Percentiles rank a stretch among this genome's conserved stretches.
Conservation (phyloP, 352 stramenopile species). For the Pelagophyceae sp. region DNA sequence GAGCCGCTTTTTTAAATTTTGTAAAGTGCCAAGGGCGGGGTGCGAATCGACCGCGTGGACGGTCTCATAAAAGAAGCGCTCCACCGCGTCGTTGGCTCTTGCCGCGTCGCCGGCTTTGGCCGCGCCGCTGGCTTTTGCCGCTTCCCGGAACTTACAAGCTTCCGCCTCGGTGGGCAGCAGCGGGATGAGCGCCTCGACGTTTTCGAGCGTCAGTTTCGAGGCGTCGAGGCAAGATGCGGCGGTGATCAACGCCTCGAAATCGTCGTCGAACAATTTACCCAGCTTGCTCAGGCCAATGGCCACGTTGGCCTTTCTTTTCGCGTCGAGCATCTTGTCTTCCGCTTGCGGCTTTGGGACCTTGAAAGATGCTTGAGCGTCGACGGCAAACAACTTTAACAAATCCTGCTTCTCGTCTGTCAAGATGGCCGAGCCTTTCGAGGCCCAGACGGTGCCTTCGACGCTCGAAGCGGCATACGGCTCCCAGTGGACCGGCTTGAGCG, state of each 20-base stretch:
- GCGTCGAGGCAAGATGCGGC: background rate
- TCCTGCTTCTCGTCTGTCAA: no score
- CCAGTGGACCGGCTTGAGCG: conserved; percentile 18
- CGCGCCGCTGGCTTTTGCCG: background rate
- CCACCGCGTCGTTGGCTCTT: no score
- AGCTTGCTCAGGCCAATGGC: background rate
- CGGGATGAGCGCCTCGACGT: background rate
- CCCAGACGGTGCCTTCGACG: conserved; percentile 14
- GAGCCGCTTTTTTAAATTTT: no score
- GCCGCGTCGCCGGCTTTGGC: background rate
- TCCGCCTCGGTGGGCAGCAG: no score
- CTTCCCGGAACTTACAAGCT: no score
- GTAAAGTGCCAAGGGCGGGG: no score
- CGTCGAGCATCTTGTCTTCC: background rate
- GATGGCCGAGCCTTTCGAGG: background rate
- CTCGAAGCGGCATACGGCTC: background rate
- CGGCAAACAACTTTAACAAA: no score
- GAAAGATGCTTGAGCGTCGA: no score
- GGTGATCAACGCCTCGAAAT: background rate
- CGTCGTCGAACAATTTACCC: conserved; percentile 5
- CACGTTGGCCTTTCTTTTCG: background rate
- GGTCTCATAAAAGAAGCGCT: no score
- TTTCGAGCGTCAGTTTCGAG: background rate
- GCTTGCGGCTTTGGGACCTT: background rate
- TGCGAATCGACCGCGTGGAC: no score